Percentiles rank a stretch among this genome's conserved stretches.
These are phyloP conservation scores for Silene latifolia DNA, from an alignment of 148 eudicot species.

Conservation along the genomic window DNA sequence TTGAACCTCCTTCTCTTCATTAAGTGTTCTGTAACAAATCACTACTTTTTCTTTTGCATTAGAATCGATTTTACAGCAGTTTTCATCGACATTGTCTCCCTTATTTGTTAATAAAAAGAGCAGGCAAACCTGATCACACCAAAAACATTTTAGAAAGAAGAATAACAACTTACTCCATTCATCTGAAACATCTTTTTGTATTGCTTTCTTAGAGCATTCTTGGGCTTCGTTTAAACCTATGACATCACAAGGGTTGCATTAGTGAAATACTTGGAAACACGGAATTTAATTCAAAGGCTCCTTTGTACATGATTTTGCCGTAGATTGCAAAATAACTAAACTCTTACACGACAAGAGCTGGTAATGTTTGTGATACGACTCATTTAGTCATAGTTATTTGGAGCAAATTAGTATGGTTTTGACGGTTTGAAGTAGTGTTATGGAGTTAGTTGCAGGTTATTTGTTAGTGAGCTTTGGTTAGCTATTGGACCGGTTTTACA, in stretches of 20 bases:
- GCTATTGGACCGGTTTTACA: too few relatives aligned
- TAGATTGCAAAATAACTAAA: too few relatives aligned
- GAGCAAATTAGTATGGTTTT: too few relatives aligned
- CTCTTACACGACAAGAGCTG: too few relatives aligned
- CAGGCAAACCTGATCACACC: background rate
- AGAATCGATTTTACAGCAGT: background rate
- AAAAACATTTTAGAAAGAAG: background rate
- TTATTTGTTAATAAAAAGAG: background rate
- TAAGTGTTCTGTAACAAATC: too few relatives aligned
- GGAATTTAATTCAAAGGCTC: background rate
- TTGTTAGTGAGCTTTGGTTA: too few relatives aligned
- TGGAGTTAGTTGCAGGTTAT: too few relatives aligned
- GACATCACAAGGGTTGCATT: conserved; percentile 9
- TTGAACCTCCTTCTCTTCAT: too few relatives aligned
- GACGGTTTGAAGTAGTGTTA: too few relatives aligned
- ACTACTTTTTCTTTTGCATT: background rate
- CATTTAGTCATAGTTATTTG: too few relatives aligned
- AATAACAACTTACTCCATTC: conserved; percentile 74
- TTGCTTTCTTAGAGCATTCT: conserved; percentile 94
- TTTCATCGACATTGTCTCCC: background rate
- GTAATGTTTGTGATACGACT: too few relatives aligned
- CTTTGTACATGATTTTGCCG: background rate
- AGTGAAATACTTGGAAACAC: background rate
- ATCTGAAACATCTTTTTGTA: conserved; percentile 93
- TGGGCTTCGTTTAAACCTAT: conserved; percentile 94